Percentiles rank a stretch among this genome's conserved stretches.
Evolutionary conservation across 805 yeast genomes (phyloP).

Genomic region (Wickerhamomyces ciferrii): DNA sequence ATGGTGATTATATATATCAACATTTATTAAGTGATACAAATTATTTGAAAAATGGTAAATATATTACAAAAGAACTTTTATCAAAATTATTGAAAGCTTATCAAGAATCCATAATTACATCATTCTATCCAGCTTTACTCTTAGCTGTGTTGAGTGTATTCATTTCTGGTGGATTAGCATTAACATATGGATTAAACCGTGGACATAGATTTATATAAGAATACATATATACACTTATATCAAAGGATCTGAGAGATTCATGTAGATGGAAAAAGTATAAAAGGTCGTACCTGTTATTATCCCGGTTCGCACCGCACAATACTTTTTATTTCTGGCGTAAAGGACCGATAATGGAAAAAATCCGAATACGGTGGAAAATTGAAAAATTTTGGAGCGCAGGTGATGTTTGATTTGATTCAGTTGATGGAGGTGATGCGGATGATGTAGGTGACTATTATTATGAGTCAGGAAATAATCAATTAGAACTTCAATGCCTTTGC

Average conservation of each 20-base stretch:
- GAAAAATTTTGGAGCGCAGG: background rate
- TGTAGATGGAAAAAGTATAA: background rate
- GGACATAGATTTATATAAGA: background rate
- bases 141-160: background rate
- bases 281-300: background rate
- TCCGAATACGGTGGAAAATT: background rate
- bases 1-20: background rate
- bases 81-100: background rate
- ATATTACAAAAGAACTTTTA: background rate
- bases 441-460: background rate
- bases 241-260: too few relatives aligned
- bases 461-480: too few relatives aligned
- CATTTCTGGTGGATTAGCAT: background rate
- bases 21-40: background rate
- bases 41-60: background rate
- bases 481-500: too few relatives aligned
- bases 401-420: background rate
- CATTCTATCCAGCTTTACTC: background rate
- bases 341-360: background rate
- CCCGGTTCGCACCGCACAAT: background rate
- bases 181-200: background rate
- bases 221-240: too few relatives aligned
- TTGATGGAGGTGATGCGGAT: background rate
- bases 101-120: background rate
- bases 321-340: background rate